Base-by-base conservation (phyloP, 164 flowering plant genomes). In the Tinospora cordifolia region DNA sequence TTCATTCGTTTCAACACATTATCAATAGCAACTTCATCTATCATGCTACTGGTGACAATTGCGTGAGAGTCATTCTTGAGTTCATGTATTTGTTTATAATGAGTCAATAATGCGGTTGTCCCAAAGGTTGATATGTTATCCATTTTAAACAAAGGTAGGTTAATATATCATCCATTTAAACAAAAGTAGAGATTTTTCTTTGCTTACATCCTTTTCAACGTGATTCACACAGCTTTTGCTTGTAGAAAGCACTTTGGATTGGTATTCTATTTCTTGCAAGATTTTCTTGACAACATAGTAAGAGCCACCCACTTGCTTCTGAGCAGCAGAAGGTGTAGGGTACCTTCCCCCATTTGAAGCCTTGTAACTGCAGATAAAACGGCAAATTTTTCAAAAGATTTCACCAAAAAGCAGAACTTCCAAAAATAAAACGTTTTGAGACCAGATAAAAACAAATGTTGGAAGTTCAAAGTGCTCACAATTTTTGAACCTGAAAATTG, bases 251-350 rank as follows among this genome's bases (percentile, higher is more conserved):
- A 30, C 25, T 68, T 74, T 78, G 46, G 75, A 77, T 25, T 77
- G 72, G 71, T 80, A 74, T 72, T 81, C 71, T 36, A 89, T 71
- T 76, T 89, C 90, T 78, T 89, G 90, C 71, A 89, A 22, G 38
- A 87, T 76, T 54, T 67, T 30, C 73, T 77, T 85, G 8, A 87
- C 57, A 34, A 69, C 47, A 75, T 91, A 89, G 75, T 76, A 85
- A 72, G 62, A 64, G 59, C 97, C 93, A 77, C 97, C 93, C 19
- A 86, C 81, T 66, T 89, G 65, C 66, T 81, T 85, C 9, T 0
- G 0, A 58, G 79, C 66, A 70, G 24, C 58, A 24, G 79, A 22
- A 47, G 65, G 21, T 58, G 84, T 51, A 59, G 97, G 97, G 40
- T 81, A 87, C 46, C 85, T 87, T 65, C 93, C 97, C 4, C 72